Conservation (phyloP, 208 protist species). For the Leishmania mexicana region DNA sequence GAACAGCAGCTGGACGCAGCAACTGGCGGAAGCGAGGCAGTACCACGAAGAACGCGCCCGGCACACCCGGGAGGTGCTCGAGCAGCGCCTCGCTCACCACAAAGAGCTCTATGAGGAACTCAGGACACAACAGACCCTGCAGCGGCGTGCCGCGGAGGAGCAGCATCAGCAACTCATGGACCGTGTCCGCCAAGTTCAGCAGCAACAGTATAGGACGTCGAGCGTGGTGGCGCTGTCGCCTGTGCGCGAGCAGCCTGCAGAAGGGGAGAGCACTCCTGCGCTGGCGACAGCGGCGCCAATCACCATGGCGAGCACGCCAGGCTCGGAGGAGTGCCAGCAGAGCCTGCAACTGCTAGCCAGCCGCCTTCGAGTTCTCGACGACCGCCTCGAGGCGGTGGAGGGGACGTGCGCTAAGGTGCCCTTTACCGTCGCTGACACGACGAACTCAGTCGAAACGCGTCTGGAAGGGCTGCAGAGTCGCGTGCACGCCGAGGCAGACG, state of each 20-base stretch:
- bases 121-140: constrained; percentile 11
- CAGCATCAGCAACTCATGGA: constrained; percentile 22
- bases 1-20: constrained; percentile 22
- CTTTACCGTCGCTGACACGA: background rate
- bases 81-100: constrained; percentile 37
- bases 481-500: background rate
- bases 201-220: constrained; percentile 4
- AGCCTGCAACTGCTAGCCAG: background rate
- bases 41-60: constrained; percentile 29
- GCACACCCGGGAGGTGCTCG: constrained; percentile 23
- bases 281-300: background rate
- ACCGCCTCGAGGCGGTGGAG: background rate
- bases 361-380: constrained; percentile 17
- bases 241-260: constrained; percentile 1
- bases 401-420: background rate
- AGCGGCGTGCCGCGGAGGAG: constrained; percentile 24
- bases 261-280: background rate
- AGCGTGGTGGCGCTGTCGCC: background rate
- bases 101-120: constrained; percentile 29
- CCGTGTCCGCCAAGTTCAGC: constrained; percentile 4
- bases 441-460: background rate
- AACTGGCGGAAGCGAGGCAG: constrained; percentile 26
- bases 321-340: background rate
- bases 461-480: constrained; percentile 16
- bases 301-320: background rate